phyloP scores from a whole-genome alignment of 2,329 filamentous ascomycete species.

The Neopestalotiopsis rosae region DNA sequence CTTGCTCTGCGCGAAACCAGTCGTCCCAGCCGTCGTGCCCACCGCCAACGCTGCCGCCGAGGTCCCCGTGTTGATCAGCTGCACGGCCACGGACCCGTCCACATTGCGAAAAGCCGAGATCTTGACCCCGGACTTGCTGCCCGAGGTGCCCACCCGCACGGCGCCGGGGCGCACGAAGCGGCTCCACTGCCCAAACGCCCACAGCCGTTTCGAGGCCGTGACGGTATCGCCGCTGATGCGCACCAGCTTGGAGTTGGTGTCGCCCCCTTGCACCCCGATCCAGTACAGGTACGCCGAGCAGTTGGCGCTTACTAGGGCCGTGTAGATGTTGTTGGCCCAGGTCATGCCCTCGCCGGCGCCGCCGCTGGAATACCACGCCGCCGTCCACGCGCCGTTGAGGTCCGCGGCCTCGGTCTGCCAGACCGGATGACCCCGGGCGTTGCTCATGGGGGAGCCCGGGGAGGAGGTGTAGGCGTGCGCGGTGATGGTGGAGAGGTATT shows the following conservation, averaged over 20 bases:
- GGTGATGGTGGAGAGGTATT: conserved; percentile 9
- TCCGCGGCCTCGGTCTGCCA: conserved; percentile 59
- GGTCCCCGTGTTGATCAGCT: conserved; percentile 25
- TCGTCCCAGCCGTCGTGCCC: conserved; percentile 19
- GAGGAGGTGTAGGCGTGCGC: background rate
- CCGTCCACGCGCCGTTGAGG: conserved; percentile 43
- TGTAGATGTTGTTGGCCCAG: conserved; percentile 60
- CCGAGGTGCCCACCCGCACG: conserved; percentile 21
- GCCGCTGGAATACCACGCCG: conserved; percentile 53
- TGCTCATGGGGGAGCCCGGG: background rate
- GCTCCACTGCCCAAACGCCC: conserved; percentile 26
- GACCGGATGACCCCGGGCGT: conserved; percentile 33
- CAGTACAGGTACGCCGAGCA: conserved; percentile 61
- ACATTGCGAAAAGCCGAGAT: conserved; percentile 16
- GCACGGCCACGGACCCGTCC: background rate
- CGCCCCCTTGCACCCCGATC: conserved; percentile 27
- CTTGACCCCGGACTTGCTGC: conserved; percentile 20
- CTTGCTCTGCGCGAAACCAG: conserved; percentile 19
- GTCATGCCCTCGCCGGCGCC: conserved; percentile 56
- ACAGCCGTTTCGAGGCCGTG: background rate
- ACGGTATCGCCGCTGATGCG: conserved; percentile 10
- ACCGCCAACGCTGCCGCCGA: conserved; percentile 21
- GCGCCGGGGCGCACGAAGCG: conserved; percentile 24
- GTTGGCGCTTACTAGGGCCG: conserved; percentile 52
- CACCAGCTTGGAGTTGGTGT: conserved; percentile 11